Base-by-base conservation (phyloP, 2,329 filamentous ascomycete genomes). In the Chaetomium strumarium region DNA sequence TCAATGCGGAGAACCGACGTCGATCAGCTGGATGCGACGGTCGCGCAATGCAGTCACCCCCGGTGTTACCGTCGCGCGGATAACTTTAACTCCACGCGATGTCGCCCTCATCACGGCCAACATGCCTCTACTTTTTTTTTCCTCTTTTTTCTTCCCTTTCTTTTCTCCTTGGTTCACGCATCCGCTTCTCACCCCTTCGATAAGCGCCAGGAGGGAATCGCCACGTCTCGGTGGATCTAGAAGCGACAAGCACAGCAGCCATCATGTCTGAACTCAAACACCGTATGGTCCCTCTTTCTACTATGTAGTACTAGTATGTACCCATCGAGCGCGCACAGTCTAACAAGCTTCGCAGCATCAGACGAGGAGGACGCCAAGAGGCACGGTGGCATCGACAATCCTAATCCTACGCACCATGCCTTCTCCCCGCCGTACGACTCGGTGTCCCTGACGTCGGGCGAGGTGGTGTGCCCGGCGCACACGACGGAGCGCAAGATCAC, bases 401-500 rank as follows among this genome's bases (percentile, higher is more conserved):
- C 20, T 9, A 46, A 13, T 40, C 34, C 2, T 29, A 30, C 30
- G 7, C 10, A 14, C 37, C 36, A 46, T 14, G 34, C 29, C 13
- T 31, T 12, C 13, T 17, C 34, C 13, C 34, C 34, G 34, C 38
- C 49, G 9, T 48, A 50, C 36, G 49, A 46, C 33, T 6, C 48
- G 6, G 30, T 40, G 8, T 38, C 44, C 4, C 13, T 33, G 29
- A 30, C 43, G 17, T 38, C 45, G 8, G 29, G 5, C 36, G 41
- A 46, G 14, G 41, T 46, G 40, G 63, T 72, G 44, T 78, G 76
- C 55, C 79, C 79, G 33, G 60, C 75, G 48, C 74, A 78, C 65
- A 82, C 78, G 4, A 82, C 79, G 2, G 85, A 90, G 70, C 73
- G 75, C 58, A 79, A 74, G 62, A 74, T 92, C 54, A 77, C 88